These are phyloP conservation scores for Hemisphaericaspora subhashii DNA, from an alignment of 1,139 yeast species.

Conservation along the genomic window DNA sequence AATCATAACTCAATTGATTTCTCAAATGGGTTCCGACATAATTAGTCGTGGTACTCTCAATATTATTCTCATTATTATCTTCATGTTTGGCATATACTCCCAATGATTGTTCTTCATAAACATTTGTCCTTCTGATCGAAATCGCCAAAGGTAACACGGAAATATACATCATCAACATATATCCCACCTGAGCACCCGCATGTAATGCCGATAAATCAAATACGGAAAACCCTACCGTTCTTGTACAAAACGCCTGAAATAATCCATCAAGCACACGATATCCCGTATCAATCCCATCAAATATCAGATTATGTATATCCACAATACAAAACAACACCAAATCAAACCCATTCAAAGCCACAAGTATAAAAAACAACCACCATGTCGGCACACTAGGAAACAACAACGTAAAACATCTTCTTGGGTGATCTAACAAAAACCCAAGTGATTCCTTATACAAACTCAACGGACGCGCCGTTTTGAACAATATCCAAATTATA, in stretches of 20 bases:
- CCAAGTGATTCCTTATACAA: slow-evolving; percentile 74
- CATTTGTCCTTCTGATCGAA: slow-evolving; percentile 93
- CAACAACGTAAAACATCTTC: slow-evolving; percentile 90
- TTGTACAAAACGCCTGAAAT: slow-evolving; percentile 86
- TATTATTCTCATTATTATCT: slow-evolving; percentile 27
- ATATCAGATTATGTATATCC: slow-evolving; percentile 57
- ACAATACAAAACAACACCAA: slow-evolving; percentile 75
- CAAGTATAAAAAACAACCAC: slow-evolving; percentile 82
- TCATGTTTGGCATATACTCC: slow-evolving; percentile 69
- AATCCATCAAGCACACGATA: slow-evolving; percentile 76
- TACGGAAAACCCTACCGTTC: slow-evolving; percentile 89
- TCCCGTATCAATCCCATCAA: slow-evolving; percentile 58
- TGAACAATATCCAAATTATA: slow-evolving; percentile 76
- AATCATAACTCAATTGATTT: slow-evolving; percentile 87
- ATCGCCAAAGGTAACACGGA: slow-evolving; percentile 95
- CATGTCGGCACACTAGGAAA: slow-evolving; percentile 94
- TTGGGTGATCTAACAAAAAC: slow-evolving; percentile 89
- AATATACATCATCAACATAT: slow-evolving; percentile 96
- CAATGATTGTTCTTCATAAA: slow-evolving; percentile 92
- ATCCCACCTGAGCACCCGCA: slow-evolving; percentile 91
- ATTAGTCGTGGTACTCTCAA: slow-evolving; percentile 47
- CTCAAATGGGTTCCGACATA: slow-evolving; percentile 87
- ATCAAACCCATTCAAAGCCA: slow-evolving; percentile 73
- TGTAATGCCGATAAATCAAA: slow-evolving; percentile 69
- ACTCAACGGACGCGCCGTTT: slow-evolving; percentile 65